Percentiles rank a stretch among this genome's conserved stretches.
Conservation (phyloP, 202 grass and related monocot genomes). For the Setaria italica region DNA sequence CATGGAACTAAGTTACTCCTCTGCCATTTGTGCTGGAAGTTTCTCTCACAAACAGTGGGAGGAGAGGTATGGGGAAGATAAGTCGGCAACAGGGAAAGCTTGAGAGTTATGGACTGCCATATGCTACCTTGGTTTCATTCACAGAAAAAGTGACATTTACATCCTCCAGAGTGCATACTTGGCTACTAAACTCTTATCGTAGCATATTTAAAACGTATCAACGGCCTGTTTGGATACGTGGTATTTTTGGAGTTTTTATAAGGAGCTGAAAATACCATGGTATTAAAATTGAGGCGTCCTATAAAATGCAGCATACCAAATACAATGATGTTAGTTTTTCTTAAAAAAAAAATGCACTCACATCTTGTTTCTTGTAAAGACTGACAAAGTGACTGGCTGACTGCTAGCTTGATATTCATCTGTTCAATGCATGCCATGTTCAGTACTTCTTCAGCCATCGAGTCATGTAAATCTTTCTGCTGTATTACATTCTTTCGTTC, state of each 20-base stretch:
- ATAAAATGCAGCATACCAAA: background rate
- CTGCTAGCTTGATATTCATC: background rate
- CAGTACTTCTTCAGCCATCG: background rate
- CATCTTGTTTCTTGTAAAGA: background rate
- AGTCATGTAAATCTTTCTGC: background rate
- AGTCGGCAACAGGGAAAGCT: background rate
- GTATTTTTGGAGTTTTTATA: background rate
- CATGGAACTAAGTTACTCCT: conserved; percentile 8
- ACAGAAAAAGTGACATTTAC: conserved; percentile 26
- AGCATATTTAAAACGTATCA: background rate
- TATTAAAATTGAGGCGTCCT: background rate
- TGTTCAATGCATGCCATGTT: background rate
- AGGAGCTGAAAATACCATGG: background rate
- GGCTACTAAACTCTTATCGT: conserved; percentile 7
- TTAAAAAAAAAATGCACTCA: background rate
- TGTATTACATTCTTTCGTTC: background rate
- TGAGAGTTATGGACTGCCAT: background rate
- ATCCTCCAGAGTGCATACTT: conserved; percentile 9
- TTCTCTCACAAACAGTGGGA: background rate
- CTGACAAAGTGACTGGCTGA: background rate
- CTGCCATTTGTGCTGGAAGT: background rate
- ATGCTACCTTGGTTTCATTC: background rate
- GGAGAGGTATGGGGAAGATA: background rate
- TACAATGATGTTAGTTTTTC: background rate
- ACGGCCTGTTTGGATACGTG: background rate